Base-by-base conservation (phyloP, 805 yeast species). In the Debaryomyces hansenii region DNA sequence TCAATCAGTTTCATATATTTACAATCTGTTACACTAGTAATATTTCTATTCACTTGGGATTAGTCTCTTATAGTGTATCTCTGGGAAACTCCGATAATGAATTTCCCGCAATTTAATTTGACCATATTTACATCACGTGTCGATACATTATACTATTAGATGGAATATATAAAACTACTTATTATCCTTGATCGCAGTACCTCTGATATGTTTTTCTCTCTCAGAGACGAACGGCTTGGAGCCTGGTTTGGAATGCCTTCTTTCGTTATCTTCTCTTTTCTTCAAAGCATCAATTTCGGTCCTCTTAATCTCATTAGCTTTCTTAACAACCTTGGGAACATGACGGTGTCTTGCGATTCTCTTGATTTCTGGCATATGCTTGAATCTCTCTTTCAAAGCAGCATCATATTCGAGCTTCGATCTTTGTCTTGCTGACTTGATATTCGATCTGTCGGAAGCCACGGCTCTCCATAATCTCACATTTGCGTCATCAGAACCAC, bases 401-500 rank as follows among this genome's bases (percentile, higher is more conserved):
- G 82, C 87, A 64, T 90, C 96, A 68, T 94, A 92, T 67, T 92
- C 97, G 57, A 90, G 72, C 67, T 89, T 88, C 57, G 84, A 70
- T 63, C 94, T 81, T 68, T 89, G 87, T 58, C 87, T 81, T 8
- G 94, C 71, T 2, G 94, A 83, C 69, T 88, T 87, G 51, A 90
- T 85, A 47, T 83, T 83, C 1, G 95, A 77, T 59, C 97, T 78
- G 49, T 89, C 96, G 65, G 87, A 82, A 0, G 97, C 95, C 47
- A 78, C 79, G 8, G 96, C 70, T 67, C 99, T 78, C 99, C 99
- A 94, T 47, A 95, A 58, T 56, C 99, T 78, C 24, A 95, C 83
- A 66, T 95, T 95, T 55, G 97, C 95, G 65, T 94, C 99, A 66
- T 94, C 99, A 1, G 96, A 88, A 15, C 97, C 99, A 48, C 90